phyloP scores from a whole-genome alignment of 2,329 filamentous ascomycete genomes.

The Alternaria incomplexa region DNA sequence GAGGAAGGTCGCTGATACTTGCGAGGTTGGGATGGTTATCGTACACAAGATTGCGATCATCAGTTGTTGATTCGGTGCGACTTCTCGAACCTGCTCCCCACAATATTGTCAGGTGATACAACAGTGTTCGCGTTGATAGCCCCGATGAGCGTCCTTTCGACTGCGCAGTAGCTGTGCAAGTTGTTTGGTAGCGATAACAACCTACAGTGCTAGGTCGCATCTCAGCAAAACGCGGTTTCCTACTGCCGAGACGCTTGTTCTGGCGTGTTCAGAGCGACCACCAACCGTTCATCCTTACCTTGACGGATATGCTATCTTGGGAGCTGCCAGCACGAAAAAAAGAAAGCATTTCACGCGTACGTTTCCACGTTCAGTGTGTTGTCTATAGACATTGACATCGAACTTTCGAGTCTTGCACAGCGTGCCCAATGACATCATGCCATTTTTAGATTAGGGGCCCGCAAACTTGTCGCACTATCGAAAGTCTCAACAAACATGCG shows the following conservation, averaged over 20 bases:
- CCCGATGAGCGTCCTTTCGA: background rate
- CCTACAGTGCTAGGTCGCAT: background rate
- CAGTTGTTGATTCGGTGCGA: background rate
- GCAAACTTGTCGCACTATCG: background rate
- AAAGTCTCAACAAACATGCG: constrained; percentile 2
- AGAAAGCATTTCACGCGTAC: background rate
- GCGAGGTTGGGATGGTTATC: background rate
- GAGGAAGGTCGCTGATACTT: background rate
- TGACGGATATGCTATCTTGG: background rate
- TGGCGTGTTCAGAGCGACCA: background rate
- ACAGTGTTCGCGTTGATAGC: background rate
- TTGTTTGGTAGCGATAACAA: background rate
- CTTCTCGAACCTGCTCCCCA: background rate
- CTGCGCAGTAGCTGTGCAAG: background rate
- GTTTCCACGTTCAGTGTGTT: background rate
- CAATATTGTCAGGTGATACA: background rate
- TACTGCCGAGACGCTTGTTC: background rate
- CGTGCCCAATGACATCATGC: constrained; percentile 3
- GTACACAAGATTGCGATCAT: background rate
- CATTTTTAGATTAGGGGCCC: background rate
- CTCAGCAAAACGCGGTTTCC: background rate
- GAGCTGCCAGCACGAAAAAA: background rate
- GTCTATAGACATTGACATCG: background rate
- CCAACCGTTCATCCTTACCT: background rate
- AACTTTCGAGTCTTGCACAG: background rate